These are phyloP conservation scores for Cylindrotheca fusiformis DNA, from an alignment of 108 stramenopile genomes.

Conservation along the genomic window DNA sequence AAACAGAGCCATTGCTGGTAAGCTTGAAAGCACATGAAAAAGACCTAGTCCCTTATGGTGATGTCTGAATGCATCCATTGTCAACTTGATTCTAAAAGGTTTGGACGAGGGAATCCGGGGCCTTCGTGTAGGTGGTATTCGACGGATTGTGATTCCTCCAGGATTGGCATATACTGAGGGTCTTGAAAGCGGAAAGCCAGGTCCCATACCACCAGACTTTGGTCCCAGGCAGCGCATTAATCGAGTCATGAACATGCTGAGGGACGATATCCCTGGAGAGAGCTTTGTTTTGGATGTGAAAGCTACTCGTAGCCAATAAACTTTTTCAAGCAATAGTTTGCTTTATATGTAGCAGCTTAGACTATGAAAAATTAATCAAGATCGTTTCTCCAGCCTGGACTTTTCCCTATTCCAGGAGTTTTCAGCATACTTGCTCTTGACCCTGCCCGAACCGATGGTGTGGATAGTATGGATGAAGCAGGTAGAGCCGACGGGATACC, in stretches of 20 bases:
- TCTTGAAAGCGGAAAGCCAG: conserved; percentile 16
- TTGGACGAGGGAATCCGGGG: conserved; percentile 43
- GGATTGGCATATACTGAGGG: conserved; percentile 28
- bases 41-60: too few relatives aligned
- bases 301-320: conserved; percentile 18
- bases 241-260: conserved; percentile 24
- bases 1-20: conserved; percentile 10
- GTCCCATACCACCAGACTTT: conserved; percentile 32
- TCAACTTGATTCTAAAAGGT: too few relatives aligned
- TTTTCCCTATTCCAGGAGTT: neutral
- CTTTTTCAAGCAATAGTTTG: too few relatives aligned
- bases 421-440: neutral
- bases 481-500: neutral
- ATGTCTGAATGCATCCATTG: too few relatives aligned
- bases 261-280: conserved; percentile 32
- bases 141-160: conserved; percentile 57
- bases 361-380: neutral
- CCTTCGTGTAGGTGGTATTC: conserved; percentile 49
- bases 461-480: neutral
- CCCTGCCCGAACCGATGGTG: neutral
- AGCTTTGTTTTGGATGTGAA: conserved; percentile 29
- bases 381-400: neutral
- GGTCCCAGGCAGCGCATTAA: conserved; percentile 33
- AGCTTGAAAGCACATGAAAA: too few relatives aligned
- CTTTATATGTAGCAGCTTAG: too few relatives aligned